These are phyloP conservation scores for Brasilioporus rufonigricans DNA, from an alignment of 768 basidiomycete genomes.

Conservation along the genomic window DNA sequence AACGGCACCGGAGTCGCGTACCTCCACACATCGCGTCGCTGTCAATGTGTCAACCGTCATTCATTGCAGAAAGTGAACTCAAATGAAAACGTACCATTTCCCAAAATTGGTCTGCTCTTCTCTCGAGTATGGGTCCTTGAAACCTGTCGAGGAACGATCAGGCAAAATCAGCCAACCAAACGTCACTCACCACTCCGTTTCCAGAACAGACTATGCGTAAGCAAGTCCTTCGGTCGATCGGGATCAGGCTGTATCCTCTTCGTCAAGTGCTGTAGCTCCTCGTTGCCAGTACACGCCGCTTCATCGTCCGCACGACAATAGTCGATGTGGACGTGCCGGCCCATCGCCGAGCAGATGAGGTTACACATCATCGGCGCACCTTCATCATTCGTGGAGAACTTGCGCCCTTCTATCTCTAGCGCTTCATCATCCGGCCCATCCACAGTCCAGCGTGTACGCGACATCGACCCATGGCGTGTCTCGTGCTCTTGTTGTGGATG, in stretches of 20 bases:
- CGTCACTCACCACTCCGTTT: constrained; percentile 46
- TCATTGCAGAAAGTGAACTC: background rate
- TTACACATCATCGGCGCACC: constrained; percentile 67
- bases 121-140: constrained; percentile 63
- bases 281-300: constrained; percentile 36
- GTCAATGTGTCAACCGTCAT: background rate
- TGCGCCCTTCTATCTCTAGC: constrained; percentile 54
- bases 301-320: constrained; percentile 46
- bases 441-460: constrained; percentile 52
- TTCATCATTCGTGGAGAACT: constrained; percentile 51
- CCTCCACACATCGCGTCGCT: constrained; percentile 55
- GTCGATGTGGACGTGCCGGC: constrained; percentile 56
- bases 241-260: constrained; percentile 46
- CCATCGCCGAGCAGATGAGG: constrained; percentile 51
- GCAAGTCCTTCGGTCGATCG: constrained; percentile 46
- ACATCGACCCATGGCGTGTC: constrained; percentile 64
- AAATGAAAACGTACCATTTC: constrained; percentile 44
- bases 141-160: constrained; percentile 36
- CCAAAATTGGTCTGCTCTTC: constrained; percentile 53
- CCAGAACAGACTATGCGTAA: constrained; percentile 58
- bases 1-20: constrained; percentile 11
- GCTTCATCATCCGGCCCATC: constrained; percentile 49
- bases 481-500: constrained; percentile 62
- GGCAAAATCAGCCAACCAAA: background rate
- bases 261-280: constrained; percentile 46